Percentiles rank a stretch among this genome's conserved stretches.
phyloP scores from a whole-genome alignment of 495 filamentous ascomycete genomes.

The Daldinia caldariorum region DNA sequence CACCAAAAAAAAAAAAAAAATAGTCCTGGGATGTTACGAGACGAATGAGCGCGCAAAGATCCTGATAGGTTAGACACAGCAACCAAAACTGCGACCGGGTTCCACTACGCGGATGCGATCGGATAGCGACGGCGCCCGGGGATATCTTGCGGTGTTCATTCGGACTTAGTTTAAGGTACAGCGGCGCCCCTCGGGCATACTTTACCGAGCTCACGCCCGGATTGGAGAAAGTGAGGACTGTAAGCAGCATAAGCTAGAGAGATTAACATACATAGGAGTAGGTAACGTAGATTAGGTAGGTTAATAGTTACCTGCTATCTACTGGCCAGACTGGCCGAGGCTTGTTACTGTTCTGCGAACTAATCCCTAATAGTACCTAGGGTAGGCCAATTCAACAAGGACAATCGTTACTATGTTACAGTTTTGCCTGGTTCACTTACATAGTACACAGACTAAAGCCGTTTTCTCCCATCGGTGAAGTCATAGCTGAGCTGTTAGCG shows the following conservation, averaged over 20 bases:
- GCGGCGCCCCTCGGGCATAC: constrained; percentile 1
- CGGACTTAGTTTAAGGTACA: constrained; percentile 5
- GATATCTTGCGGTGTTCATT: not conserved
- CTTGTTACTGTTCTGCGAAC: not conserved
- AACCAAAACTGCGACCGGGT: not conserved
- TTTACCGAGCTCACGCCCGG: constrained; percentile 3
- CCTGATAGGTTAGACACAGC: not conserved
- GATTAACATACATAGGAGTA: not conserved
- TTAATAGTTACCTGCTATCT: too few species aligned
- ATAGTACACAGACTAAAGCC: not conserved
- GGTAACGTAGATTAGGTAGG: not conserved
- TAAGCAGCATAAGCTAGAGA: not conserved
- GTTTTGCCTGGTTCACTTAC: not conserved
- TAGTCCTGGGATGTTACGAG: not conserved
- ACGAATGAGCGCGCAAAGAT: not conserved
- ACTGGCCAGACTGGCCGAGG: not conserved
- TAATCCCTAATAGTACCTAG: too few species aligned
- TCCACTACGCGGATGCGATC: not conserved
- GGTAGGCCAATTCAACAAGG: not conserved
- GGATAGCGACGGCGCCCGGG: not conserved
- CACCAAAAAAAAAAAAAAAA: too few species aligned
- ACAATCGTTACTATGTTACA: not conserved
- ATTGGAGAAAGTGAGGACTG: not conserved
- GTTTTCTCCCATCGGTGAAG: not conserved
- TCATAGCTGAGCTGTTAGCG: not conserved